Base-by-base conservation (phyloP, 2,329 filamentous ascomycete genomes). In the Fusarium sp. region DNA sequence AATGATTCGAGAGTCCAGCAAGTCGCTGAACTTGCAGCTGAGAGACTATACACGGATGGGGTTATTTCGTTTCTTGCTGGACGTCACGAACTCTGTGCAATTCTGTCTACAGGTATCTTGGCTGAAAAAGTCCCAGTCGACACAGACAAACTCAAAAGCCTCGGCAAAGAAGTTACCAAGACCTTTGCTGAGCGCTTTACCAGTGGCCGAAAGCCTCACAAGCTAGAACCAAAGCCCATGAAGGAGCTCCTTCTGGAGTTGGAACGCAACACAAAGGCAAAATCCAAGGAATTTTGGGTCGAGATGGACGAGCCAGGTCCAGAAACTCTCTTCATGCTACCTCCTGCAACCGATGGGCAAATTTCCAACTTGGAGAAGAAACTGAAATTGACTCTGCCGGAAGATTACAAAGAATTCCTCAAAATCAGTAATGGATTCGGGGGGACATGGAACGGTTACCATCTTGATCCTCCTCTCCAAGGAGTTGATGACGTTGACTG, bases 341-440 rank as follows among this genome's bases (percentile, higher is more conserved):
- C 67, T 0, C 50, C 67, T 6, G 67, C 69, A 2, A 71, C 64
- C 0, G 57, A 71, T 7, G 57, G 67, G n/a, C 59, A 71, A 22
- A 68, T 71, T 4, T 41, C 22, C 1, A 45, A 37, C 3, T 55
- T 72, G 0, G 69, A 71, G 33, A 25, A 46, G 8, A 70, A n/a
- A 17, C 39, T 71, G 7, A 39, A 53, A 1, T 14, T 44, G 0
- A 33, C 27, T 1, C 27, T 71, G 0, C 70, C 70, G n/a, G 43
- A 49, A 2, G 69, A 71, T 27, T 71, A 71, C 15, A 72, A 72
- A 6, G 58, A 64, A 1, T 72, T 72, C 14, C 30, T 72, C 1
- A 68, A 54, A 19, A 57, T 68, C 14, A 72, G 40, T 14, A 72
- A 72, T 35, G 70, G 70, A 0, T 68, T 71, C 40, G 67, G 61